A percentile compares a stretch with the other conserved stretches of the same genome.
These are phyloP conservation scores for Clonostachys chloroleuca DNA, from an alignment of 2,329 filamentous ascomycete species.

Conservation along the genomic window DNA sequence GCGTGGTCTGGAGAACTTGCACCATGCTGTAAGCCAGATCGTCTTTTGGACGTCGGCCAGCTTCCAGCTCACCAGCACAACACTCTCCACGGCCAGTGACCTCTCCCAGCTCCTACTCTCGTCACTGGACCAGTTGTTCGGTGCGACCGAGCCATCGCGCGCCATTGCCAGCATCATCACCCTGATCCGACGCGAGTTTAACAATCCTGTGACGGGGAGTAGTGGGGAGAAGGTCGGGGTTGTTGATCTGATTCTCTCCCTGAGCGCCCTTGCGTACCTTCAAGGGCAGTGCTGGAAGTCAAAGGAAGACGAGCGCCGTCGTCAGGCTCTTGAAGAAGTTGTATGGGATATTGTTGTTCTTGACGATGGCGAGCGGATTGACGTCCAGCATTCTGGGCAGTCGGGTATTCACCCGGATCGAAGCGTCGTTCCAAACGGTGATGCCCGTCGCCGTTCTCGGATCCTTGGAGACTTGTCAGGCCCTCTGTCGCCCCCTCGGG, in stretches of 20 bases:
- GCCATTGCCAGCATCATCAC: slow-evolving; percentile 64
- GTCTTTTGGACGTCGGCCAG: slow-evolving; percentile 59
- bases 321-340: slow-evolving; percentile 46
- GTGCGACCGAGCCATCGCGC: slow-evolving; percentile 64
- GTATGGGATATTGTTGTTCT: slow-evolving; percentile 66
- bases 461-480: not conserved
- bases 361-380: slow-evolving; percentile 52
- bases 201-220: slow-evolving; percentile 55
- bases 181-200: slow-evolving; percentile 59
- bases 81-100: slow-evolving; percentile 49
- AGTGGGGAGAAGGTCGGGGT: slow-evolving; percentile 57
- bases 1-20: slow-evolving; percentile 49
- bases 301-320: slow-evolving; percentile 42
- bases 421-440: not conserved
- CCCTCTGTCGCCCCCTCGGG: not conserved
- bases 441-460: not conserved
- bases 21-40: slow-evolving; percentile 51
- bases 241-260: slow-evolving; percentile 54
- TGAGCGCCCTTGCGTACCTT: slow-evolving; percentile 57
- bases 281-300: slow-evolving; percentile 51
- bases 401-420: slow-evolving; percentile 2
- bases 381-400: slow-evolving; percentile 26
- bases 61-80: slow-evolving; percentile 53
- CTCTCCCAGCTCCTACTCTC: slow-evolving; percentile 53
- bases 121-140: slow-evolving; percentile 59